phyloP scores from a whole-genome alignment of 2,329 filamentous ascomycete genomes.

The Septoria linicola region DNA sequence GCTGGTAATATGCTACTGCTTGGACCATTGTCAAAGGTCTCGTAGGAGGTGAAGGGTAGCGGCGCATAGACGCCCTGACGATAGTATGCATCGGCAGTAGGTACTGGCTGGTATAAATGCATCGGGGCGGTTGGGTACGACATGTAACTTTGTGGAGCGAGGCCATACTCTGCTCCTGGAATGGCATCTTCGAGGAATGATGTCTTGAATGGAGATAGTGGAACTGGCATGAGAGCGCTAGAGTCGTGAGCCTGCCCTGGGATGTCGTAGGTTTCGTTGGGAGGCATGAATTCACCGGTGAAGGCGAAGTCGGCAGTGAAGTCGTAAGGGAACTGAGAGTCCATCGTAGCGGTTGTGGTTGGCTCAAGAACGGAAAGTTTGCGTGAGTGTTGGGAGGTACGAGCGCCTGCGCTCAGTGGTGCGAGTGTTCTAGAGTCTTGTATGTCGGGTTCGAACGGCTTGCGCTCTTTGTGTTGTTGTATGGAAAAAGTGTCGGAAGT shows the following conservation, averaged over 20 bases:
- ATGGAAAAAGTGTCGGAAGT: not conserved
- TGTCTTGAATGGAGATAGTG: not conserved
- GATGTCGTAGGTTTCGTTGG: not conserved
- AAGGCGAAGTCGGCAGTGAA: not conserved
- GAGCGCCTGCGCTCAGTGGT: conserved; percentile 8
- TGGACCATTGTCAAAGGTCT: not conserved
- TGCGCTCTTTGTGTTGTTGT: conserved; percentile 1
- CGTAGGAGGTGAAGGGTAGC: not conserved
- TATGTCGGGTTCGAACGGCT: not conserved
- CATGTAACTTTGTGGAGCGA: not conserved
- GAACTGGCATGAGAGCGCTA: no score
- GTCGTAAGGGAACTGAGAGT: not conserved
- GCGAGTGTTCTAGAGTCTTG: conserved; percentile 5
- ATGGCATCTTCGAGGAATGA: not conserved
- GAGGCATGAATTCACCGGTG: not conserved
- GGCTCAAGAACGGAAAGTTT: conserved; percentile 9
- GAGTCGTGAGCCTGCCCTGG: no score
- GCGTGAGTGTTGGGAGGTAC: not conserved
- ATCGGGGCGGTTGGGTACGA: not conserved
- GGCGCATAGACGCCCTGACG: not conserved
- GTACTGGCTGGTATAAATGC: not conserved
- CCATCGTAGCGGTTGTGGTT: not conserved
- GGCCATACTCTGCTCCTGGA: not conserved
- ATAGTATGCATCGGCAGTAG: not conserved
- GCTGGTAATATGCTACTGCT: not conserved